Evolutionary conservation across 345 rosid species (phyloP).

Genomic region (Citrus hindsii): DNA sequence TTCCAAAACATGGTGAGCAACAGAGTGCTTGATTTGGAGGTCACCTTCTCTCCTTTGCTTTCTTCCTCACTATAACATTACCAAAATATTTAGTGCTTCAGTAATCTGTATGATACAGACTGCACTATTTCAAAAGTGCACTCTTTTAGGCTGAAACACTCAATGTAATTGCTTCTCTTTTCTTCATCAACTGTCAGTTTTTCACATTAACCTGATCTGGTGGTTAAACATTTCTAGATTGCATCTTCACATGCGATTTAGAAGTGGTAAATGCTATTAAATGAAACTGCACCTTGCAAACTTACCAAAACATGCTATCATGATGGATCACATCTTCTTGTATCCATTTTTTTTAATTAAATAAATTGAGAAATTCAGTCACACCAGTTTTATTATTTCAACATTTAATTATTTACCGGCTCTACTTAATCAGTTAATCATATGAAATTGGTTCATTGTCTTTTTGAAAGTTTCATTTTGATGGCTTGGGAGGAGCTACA

Average conservation of each 20-base stretch:
- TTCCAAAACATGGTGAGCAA: constrained; percentile 15
- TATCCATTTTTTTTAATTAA: background rate
- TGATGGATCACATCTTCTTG: background rate
- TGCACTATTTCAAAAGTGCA: background rate
- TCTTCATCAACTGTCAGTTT: background rate
- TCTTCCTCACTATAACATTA: background rate
- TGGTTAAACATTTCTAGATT: background rate
- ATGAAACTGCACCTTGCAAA: background rate
- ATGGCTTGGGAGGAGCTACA: constrained; percentile 6
- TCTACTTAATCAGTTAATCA: background rate
- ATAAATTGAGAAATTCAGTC: background rate
- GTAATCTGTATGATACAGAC: constrained; percentile 4
- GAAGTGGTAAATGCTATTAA: background rate
- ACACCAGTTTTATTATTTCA: background rate
- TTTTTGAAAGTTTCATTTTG: background rate
- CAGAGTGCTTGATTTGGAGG: constrained; percentile 2
- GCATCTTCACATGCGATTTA: background rate
- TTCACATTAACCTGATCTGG: background rate
- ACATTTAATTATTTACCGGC: background rate
- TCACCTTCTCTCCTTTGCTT: constrained; percentile 3
- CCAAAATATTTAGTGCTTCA: background rate
- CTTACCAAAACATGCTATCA: background rate
- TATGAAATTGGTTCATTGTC: background rate
- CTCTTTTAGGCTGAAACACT: background rate
- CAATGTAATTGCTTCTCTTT: background rate